Percentiles rank a stretch among this genome's conserved stretches.
These are phyloP conservation scores for Exophiala bonariae DNA, from an alignment of 2,329 filamentous ascomycete species.

Conservation along the genomic window DNA sequence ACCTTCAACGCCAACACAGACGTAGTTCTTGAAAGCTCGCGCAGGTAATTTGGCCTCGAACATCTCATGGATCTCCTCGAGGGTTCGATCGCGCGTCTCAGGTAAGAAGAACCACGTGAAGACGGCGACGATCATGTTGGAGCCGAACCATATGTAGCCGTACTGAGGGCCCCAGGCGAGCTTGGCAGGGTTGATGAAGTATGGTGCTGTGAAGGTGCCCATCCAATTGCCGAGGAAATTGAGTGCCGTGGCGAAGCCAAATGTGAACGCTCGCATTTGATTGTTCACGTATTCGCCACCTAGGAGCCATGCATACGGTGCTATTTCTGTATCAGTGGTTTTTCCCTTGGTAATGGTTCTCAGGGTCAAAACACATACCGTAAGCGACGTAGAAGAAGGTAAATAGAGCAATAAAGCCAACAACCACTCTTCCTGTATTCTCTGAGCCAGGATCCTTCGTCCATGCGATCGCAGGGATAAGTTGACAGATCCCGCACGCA, in stretches of 20 bases:
- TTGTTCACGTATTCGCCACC: constrained; percentile 43
- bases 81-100: constrained; percentile 53
- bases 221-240: constrained; percentile 45
- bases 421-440: constrained; percentile 12
- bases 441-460: constrained; percentile 10
- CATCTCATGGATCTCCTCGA: constrained; percentile 12
- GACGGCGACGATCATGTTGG: constrained; percentile 31
- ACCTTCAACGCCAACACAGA: constrained; percentile 29
- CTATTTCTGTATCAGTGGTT: neutral
- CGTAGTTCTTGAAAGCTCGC: constrained; percentile 12
- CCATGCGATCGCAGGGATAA: constrained; percentile 18
- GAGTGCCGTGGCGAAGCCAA: constrained; percentile 39
- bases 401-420: constrained; percentile 19
- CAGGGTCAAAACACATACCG: constrained; percentile 6
- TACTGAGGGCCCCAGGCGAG: constrained; percentile 37
- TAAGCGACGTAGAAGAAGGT: constrained; percentile 21
- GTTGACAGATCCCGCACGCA: constrained; percentile 17
- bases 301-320: constrained; percentile 37
- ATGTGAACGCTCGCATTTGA: constrained; percentile 41
- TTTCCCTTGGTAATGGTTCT: too few species aligned
- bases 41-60: constrained; percentile 37
- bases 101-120: constrained; percentile 39
- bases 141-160: constrained; percentile 43
- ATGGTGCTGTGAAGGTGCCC: constrained; percentile 42
- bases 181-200: constrained; percentile 45